Conservation (phyloP, 2,329 filamentous ascomycete genomes). For the Pyricularia sp. region DNA sequence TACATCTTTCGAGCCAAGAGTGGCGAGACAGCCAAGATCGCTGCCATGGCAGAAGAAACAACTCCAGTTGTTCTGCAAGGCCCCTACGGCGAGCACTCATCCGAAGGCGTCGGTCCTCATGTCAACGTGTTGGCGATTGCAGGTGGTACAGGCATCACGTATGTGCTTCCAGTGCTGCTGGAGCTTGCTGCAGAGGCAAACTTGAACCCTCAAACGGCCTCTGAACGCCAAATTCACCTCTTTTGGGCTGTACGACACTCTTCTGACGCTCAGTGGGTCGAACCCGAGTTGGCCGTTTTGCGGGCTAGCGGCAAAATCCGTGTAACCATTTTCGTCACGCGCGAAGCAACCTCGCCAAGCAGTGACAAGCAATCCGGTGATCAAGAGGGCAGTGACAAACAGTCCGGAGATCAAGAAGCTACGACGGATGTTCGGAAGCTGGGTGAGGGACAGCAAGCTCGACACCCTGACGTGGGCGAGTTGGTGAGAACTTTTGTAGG, state of each 20-base stretch:
- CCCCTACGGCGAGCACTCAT: conserved; percentile 11
- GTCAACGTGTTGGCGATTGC: conserved; percentile 11
- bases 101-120: conserved; percentile 10
- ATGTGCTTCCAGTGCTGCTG: conserved; percentile 10
- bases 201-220: conserved; percentile 4
- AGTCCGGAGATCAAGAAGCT: conserved; percentile 7
- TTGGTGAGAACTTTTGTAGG: conserved; percentile 40
- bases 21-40: conserved; percentile 49
- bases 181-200: conserved; percentile 14
- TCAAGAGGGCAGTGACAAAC: no score
- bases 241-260: conserved; percentile 53
- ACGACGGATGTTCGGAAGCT: not conserved
- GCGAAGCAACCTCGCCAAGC: conserved; percentile 26
- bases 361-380: conserved; percentile 8
- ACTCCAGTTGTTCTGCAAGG: conserved; percentile 12
- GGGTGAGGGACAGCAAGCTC: conserved; percentile 7
- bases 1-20: conserved; percentile 49
- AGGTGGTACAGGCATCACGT: conserved; percentile 13
- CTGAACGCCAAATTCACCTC: conserved; percentile 44
- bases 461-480: conserved; percentile 30
- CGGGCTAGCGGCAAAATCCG: conserved; percentile 31
- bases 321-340: conserved; percentile 50
- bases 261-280: conserved; percentile 48
- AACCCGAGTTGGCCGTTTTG: conserved; percentile 42
- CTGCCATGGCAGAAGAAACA: not conserved